A percentile compares a stretch with the other conserved stretches of the same genome.
Evolutionary conservation across 108 stramenopile genomes (phyloP).

Genomic region (Nitzschia inconspicua): DNA sequence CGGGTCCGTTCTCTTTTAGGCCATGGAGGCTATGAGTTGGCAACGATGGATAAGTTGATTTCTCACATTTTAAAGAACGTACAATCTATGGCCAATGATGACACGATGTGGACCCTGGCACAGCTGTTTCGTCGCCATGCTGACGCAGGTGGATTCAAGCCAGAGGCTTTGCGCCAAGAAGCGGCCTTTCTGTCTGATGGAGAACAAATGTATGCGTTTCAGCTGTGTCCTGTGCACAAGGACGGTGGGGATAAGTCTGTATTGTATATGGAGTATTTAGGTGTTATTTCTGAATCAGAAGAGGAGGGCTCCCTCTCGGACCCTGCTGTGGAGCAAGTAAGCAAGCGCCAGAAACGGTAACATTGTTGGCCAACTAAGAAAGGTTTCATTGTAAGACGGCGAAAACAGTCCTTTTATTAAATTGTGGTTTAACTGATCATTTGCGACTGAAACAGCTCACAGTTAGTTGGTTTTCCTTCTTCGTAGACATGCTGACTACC

Average conservation of each 20-base stretch:
- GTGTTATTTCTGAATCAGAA: constrained; percentile 71
- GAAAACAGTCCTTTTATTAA: too few relatives aligned
- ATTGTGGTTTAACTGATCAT: too few relatives aligned
- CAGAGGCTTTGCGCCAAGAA: constrained; percentile 82
- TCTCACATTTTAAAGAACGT: constrained; percentile 83
- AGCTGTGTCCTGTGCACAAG: constrained; percentile 59
- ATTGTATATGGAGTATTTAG: constrained; percentile 69
- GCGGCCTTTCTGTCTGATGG: constrained; percentile 82
- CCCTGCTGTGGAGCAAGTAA: neutral
- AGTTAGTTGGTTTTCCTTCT: too few relatives aligned
- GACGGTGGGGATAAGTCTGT: constrained; percentile 63
- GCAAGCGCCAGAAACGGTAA: constrained; percentile 7
- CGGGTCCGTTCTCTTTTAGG: constrained; percentile 77
- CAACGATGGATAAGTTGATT: constrained; percentile 90
- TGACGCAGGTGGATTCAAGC: constrained; percentile 70
- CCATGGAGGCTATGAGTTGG: constrained; percentile 81
- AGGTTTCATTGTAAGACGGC: too few relatives aligned
- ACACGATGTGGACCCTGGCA: constrained; percentile 76
- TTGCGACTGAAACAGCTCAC: too few relatives aligned
- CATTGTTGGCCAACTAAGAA: too few relatives aligned
- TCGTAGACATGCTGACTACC: too few relatives aligned
- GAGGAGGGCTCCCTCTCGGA: constrained; percentile 31
- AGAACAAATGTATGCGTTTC: constrained; percentile 87
- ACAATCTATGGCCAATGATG: constrained; percentile 80
- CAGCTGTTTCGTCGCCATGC: constrained; percentile 78